Base-by-base conservation (phyloP, 495 filamentous ascomycete genomes). In the Zalerion maritima region DNA sequence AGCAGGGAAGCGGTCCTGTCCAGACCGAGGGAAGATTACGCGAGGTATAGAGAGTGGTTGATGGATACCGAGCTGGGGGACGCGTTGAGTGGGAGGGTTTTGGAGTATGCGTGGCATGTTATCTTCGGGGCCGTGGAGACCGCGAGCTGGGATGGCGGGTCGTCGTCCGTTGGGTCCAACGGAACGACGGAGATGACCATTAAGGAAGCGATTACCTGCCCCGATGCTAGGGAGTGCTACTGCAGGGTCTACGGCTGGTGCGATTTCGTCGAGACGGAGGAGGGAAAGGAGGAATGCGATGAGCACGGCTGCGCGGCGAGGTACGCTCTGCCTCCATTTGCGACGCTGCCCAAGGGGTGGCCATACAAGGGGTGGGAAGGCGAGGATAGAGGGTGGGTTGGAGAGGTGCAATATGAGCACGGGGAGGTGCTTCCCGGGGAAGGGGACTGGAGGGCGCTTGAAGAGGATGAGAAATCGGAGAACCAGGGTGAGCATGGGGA, bases 31-130 rank as follows among this genome's bases (percentile, higher is more conserved):
- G 56, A 55, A 25, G 64, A 68, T 14, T 82, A 81, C 41, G 26
- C 57, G 14, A 45, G 44, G 2, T 75, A 59, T 37, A 50, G 74
- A 8, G 34, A 60, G 9, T 82, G 77, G 77, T 35, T 81, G 9
- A 39, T 76, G 21, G 45, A 66, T 16, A 78, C 77, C 11, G 49
- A 57, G 12, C 42, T 78, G 27, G 47, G 56, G 9, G 71, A 78
- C 31, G 55, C 57, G 14, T 45, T 66, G 20, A 72, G 63, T 24
- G 78, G 77, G 3, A 43, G 76, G 10, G 56, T 83, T 10, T 59
- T 80, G 55, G 78, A 83, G 52, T 81, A 75, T 40, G 43, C 71
- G 34, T 83, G 78, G 78, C 78, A 83, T 3, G 8, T 14, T 18
- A 14, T 12, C 21, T 19, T 3, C 25, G n/a, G 6, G 9, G 10